Evolutionary conservation across 345 rosid genomes (phyloP).

Genomic region (Ceriops tagal): DNA sequence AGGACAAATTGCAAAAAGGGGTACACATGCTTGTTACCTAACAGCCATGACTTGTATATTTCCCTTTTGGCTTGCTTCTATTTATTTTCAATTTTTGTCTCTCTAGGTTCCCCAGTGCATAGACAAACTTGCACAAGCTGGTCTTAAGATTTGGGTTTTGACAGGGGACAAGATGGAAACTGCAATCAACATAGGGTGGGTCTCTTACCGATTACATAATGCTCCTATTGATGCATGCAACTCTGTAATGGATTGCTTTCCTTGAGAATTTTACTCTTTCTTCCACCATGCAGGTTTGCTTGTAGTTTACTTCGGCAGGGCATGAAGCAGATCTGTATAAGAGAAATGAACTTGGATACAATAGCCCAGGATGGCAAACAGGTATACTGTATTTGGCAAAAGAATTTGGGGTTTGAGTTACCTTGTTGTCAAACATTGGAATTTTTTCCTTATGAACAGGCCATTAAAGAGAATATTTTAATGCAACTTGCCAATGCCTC

Average conservation of each 20-base stretch:
- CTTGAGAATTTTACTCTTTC: slow-evolving; percentile 12
- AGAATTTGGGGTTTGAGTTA: slow-evolving; percentile 16
- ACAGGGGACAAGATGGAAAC: slow-evolving; percentile 90
- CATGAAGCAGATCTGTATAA: slow-evolving; percentile 57
- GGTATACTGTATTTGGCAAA: slow-evolving; percentile 31
- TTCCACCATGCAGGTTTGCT: slow-evolving; percentile 53
- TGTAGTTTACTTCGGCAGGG: slow-evolving; percentile 80
- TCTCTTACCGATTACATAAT: background rate
- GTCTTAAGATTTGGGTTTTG: slow-evolving; percentile 78
- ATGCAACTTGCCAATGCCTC: slow-evolving; percentile 46
- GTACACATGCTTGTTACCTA: slow-evolving; percentile 33
- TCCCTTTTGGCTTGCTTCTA: slow-evolving; percentile 16
- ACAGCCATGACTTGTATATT: slow-evolving; percentile 2
- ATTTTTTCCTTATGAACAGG: slow-evolving; percentile 41
- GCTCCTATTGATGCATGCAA: slow-evolving; percentile 18
- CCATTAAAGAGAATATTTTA: slow-evolving; percentile 45
- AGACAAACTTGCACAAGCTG: slow-evolving; percentile 87
- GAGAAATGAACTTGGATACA: slow-evolving; percentile 47
- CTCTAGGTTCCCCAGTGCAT: slow-evolving; percentile 80
- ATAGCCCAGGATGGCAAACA: slow-evolving; percentile 51
- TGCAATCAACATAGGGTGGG: slow-evolving; percentile 77
- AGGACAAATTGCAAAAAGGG: slow-evolving; percentile 85
- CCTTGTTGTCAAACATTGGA: slow-evolving; percentile 22
- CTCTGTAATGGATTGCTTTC: background rate
- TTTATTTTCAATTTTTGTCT: slow-evolving; percentile 20